Evolutionary conservation across 768 basidiomycete genomes (phyloP).

Genomic region (Kwoniella europaea): DNA sequence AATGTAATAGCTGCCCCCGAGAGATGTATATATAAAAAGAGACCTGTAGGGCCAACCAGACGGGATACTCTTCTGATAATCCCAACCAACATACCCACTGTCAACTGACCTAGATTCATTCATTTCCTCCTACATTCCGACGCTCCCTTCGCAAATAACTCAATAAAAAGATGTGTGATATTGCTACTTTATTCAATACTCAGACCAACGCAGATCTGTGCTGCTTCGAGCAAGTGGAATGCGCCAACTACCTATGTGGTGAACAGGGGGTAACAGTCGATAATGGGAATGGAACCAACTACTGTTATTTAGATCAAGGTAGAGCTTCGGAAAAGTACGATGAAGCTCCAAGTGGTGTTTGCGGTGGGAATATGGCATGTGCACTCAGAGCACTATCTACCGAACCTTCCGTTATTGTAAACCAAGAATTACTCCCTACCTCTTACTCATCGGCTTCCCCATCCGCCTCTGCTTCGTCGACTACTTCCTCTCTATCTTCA

Average conservation of each 20-base stretch:
- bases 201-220: conserved; percentile 1
- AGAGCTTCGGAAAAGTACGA: conserved; percentile 3
- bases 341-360: conserved; percentile 4
- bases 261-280: neutral
- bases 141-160: neutral
- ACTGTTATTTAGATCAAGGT: conserved; percentile 3
- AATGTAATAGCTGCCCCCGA: neutral
- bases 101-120: conserved; percentile 4
- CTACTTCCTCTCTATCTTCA: neutral
- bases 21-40: neutral
- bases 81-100: neutral
- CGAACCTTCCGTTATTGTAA: neutral
- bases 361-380: conserved; percentile 5
- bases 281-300: neutral
- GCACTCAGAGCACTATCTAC: conserved; percentile 7
- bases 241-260: conserved; percentile 5
- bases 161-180: conserved; percentile 11
- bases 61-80: neutral
- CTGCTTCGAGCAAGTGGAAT: conserved; percentile 2
- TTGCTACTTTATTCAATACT: conserved; percentile 9
- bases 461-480: neutral
- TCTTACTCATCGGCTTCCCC: neutral
- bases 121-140: neutral
- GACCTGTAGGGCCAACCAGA: neutral
- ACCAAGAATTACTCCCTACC: conserved; percentile 10